Evolutionary conservation across 2,329 filamentous ascomycete species (phyloP).

Genomic region (Amesomyces nigricolor): DNA sequence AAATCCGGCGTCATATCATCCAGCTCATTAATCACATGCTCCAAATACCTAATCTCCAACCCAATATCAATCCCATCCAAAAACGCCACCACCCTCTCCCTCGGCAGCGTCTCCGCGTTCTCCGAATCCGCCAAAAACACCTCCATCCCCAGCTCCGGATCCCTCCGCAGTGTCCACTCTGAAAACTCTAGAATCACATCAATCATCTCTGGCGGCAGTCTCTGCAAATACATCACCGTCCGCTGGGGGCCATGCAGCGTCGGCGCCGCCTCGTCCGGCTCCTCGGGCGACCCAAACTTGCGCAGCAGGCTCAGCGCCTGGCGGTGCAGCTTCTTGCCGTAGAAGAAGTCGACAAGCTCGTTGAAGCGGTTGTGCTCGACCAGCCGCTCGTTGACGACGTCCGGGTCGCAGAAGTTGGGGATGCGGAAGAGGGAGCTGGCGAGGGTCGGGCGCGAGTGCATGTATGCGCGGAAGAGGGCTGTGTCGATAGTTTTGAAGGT

Average conservation of each 20-base stretch:
- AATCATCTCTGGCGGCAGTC: constrained; percentile 77
- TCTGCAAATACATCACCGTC: constrained; percentile 86
- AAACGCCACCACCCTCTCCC: constrained; percentile 69
- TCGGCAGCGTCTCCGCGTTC: constrained; percentile 84
- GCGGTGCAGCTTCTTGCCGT: constrained; percentile 87
- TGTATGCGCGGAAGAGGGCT: constrained; percentile 87
- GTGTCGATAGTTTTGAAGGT: constrained; percentile 88
- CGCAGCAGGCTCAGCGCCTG: constrained; percentile 77
- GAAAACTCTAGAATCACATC: constrained; percentile 89
- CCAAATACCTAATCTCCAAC: constrained; percentile 76
- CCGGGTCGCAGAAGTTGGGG: constrained; percentile 93
- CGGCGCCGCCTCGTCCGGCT: constrained; percentile 46
- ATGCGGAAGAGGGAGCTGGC: constrained; percentile 89
- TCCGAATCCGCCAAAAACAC: constrained; percentile 90
- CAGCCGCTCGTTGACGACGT: constrained; percentile 88
- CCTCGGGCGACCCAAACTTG: constrained; percentile 65
- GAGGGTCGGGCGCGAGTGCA: constrained; percentile 81
- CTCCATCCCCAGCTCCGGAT: constrained; percentile 77
- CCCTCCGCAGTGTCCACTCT: constrained; percentile 73
- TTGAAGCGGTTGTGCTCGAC: constrained; percentile 84
- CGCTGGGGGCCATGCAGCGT: constrained; percentile 71
- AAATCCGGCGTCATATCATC: constrained; percentile 80
- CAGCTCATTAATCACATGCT: constrained; percentile 84
- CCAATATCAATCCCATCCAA: constrained; percentile 61
- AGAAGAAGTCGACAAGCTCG: constrained; percentile 94